These are phyloP conservation scores for Phialophora macrospora DNA, from an alignment of 2,329 filamentous ascomycete species.

Conservation along the genomic window DNA sequence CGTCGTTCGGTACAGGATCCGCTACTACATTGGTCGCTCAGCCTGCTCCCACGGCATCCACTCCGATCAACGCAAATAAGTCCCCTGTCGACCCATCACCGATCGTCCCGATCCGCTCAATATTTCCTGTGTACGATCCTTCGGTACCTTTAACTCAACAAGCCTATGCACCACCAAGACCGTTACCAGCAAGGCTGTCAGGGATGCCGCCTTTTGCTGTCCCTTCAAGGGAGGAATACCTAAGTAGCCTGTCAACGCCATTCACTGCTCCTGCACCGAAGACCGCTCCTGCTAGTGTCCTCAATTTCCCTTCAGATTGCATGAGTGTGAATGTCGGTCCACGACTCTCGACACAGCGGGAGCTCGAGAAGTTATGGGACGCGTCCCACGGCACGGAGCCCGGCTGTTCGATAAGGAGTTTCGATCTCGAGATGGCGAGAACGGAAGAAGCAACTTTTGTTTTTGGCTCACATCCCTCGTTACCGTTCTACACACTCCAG, in stretches of 20 bases:
- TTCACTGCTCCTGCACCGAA: constrained; percentile 42
- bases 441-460: constrained; percentile 50
- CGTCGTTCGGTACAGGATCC: constrained; percentile 30
- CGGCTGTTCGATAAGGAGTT: constrained; percentile 42
- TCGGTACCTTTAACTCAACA: constrained; percentile 46
- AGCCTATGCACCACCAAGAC: constrained; percentile 44
- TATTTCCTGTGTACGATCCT: constrained; percentile 53
- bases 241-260: constrained; percentile 43
- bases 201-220: constrained; percentile 22
- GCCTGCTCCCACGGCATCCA: constrained; percentile 5
- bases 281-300: constrained; percentile 50
- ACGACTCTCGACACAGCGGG: constrained; percentile 48
- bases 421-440: constrained; percentile 51
- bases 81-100: constrained; percentile 41
- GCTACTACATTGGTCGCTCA: constrained; percentile 30
- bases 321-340: constrained; percentile 44
- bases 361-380: constrained; percentile 52
- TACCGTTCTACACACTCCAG: constrained; percentile 53
- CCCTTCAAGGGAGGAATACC: constrained; percentile 38
- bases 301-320: constrained; percentile 48
- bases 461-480: constrained; percentile 48
- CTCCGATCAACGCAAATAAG: constrained; percentile 9
- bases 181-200: constrained; percentile 29
- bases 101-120: constrained; percentile 50
- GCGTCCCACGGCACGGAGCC: constrained; percentile 52